Evolutionary conservation across 495 filamentous ascomycete genomes (phyloP).

Genomic region (Penicillium dipodomyicola): DNA sequence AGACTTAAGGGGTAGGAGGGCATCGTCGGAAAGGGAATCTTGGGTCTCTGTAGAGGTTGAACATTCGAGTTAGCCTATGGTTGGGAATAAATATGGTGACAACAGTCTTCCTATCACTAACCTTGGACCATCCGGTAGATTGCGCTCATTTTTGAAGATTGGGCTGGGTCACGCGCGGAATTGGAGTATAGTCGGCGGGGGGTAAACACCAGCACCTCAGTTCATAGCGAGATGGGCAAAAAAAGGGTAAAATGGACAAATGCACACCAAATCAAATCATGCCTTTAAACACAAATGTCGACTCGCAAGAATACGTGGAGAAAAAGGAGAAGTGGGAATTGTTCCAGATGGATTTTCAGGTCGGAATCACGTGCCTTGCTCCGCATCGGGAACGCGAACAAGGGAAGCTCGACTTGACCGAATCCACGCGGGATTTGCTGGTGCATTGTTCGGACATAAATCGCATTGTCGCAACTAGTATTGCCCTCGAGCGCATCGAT

Average conservation of each 20-base stretch:
- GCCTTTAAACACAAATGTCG: conserved; percentile 6
- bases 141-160: conserved; percentile 33
- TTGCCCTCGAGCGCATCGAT: neutral
- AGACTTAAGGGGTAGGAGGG: conserved; percentile 77
- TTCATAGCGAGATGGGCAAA: conserved; percentile 4
- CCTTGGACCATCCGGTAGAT: conserved; percentile 47
- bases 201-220: conserved; percentile 14
- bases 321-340: conserved; percentile 16
- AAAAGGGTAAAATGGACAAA: conserved; percentile 1
- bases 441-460: conserved; percentile 3
- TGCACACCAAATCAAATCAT: conserved; percentile 10
- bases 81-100: neutral
- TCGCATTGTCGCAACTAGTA: neutral
- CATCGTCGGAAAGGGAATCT: conserved; percentile 66
- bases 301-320: conserved; percentile 13
- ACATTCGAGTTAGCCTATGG: conserved; percentile 18
- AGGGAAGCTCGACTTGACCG: conserved; percentile 10
- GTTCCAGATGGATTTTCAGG: conserved; percentile 24
- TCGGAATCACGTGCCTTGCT: conserved; percentile 23
- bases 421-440: conserved; percentile 2
- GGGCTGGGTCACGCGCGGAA: conserved; percentile 19
- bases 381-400: conserved; percentile 26
- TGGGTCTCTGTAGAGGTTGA: conserved; percentile 42
- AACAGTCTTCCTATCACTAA: conserved; percentile 16
- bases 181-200: conserved; percentile 8